Percentiles rank a stretch among this genome's conserved stretches.
Evolutionary conservation across 495 filamentous ascomycete genomes (phyloP).

Genomic region (Echria macrotheca): DNA sequence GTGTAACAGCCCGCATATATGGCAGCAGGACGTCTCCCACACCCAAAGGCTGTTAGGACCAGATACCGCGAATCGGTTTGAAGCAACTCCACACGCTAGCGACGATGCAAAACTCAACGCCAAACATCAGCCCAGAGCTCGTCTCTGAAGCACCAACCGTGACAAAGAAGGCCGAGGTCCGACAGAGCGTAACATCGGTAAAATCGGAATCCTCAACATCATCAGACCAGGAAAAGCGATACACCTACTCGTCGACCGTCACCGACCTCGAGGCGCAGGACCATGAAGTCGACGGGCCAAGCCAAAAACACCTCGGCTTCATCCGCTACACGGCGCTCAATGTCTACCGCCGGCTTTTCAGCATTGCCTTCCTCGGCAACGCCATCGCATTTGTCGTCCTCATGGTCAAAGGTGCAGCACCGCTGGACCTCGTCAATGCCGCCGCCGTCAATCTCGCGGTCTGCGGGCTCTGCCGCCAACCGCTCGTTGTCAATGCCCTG

Average conservation of each 20-base stretch:
- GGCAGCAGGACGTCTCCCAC: too few relatives aligned
- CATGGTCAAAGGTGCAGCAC: conserved; percentile 17
- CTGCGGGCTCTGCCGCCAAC: conserved; percentile 59
- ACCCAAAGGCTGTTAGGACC: too few relatives aligned
- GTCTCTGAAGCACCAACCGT: too few relatives aligned
- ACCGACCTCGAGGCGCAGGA: conserved; percentile 22
- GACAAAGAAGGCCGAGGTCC: not conserved
- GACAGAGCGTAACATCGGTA: not conserved
- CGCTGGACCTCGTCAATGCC: conserved; percentile 30
- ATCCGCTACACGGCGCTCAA: conserved; percentile 27
- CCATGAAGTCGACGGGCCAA: conserved; percentile 11
- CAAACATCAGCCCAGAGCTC: too few relatives aligned
- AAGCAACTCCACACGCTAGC: too few relatives aligned
- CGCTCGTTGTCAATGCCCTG: conserved; percentile 66
- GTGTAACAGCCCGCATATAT: too few relatives aligned
- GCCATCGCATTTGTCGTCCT: conserved; percentile 26
- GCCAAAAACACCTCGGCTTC: conserved; percentile 22
- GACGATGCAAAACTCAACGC: too few relatives aligned
- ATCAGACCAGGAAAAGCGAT: not conserved
- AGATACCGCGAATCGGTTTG: too few relatives aligned
- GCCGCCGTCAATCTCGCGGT: conserved; percentile 43
- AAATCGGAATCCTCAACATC: not conserved
- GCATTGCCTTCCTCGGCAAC: conserved; percentile 27
- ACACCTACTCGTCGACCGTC: conserved; percentile 2
- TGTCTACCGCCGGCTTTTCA: conserved; percentile 31